Conservation (phyloP, 2,329 filamentous ascomycete species). For the Sclerotinia spermophila region DNA sequence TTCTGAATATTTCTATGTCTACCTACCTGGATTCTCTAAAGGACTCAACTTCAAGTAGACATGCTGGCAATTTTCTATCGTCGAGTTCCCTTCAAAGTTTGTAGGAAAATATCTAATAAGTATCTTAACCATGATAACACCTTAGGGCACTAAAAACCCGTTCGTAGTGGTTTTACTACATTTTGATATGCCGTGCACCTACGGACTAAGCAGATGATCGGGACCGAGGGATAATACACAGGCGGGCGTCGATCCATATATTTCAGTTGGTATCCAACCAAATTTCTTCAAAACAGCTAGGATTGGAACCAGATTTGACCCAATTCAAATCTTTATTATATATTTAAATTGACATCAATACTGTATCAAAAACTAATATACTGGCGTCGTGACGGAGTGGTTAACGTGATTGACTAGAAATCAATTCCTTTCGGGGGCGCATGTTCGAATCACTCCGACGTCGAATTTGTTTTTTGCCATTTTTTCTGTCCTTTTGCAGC, state of each 20-base stretch:
- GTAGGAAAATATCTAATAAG: too few species aligned
- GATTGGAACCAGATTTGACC: neutral
- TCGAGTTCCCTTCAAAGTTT: too few species aligned
- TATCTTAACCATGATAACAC: neutral
- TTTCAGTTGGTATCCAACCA: constrained; percentile 2
- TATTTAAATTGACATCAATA: fast-evolving
- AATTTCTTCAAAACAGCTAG: neutral
- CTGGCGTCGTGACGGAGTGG: constrained; percentile 8
- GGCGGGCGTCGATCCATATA: neutral
- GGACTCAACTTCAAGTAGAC: neutral
- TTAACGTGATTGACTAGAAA: constrained; percentile 9
- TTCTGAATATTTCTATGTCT: neutral
- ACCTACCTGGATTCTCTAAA: neutral
- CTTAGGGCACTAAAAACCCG: neutral
- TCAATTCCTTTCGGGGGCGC: constrained; percentile 7
- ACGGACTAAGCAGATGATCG: neutral
- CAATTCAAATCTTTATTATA: fast-evolving
- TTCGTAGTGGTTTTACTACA: neutral
- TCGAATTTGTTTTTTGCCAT: neutral
- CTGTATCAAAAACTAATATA: fast-evolving
- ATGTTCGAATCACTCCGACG: constrained; percentile 8
- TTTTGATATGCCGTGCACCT: neutral
- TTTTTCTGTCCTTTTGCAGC: neutral
- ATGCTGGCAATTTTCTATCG: neutral
- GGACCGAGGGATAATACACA: neutral